Evolutionary conservation across 1,284 basidiomycete genomes (phyloP).

Genomic region (Coniferiporia sulphurascens): DNA sequence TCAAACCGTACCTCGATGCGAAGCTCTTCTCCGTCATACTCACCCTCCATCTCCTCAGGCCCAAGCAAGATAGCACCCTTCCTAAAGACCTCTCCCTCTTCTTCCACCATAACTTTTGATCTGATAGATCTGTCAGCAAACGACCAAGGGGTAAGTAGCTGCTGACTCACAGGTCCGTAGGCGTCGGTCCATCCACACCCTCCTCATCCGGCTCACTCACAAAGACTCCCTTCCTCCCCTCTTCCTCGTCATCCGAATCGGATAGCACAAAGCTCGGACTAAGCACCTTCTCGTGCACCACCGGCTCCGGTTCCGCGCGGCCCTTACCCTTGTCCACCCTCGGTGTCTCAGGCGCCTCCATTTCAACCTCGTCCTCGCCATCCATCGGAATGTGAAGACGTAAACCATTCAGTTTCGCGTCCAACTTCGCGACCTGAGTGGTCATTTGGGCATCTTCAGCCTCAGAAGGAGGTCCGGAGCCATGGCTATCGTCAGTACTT

Average conservation of each 20-base stretch:
- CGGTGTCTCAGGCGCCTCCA: slow-evolving; percentile 49
- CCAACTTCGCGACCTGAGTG: slow-evolving; percentile 10
- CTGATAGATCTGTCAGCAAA: slow-evolving; percentile 30
- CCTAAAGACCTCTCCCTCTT: slow-evolving; percentile 90
- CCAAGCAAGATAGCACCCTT: slow-evolving; percentile 78
- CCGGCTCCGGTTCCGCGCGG: slow-evolving; percentile 61
- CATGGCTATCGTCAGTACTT: slow-evolving; percentile 6
- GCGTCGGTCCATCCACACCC: slow-evolving; percentile 35
- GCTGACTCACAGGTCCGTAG: slow-evolving; percentile 50
- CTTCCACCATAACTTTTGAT: slow-evolving; percentile 75
- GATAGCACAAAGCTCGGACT: slow-evolving; percentile 58
- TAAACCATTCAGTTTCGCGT: slow-evolving; percentile 11
- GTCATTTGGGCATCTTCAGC: slow-evolving; percentile 1
- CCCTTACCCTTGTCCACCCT: slow-evolving; percentile 72
- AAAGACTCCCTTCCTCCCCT: slow-evolving; percentile 42
- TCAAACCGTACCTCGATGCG: slow-evolving; percentile 64
- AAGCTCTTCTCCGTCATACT: slow-evolving; percentile 79
- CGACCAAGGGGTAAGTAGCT: not conserved
- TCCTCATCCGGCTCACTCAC: slow-evolving; percentile 33
- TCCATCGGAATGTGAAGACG: slow-evolving; percentile 14
- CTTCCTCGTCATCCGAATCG: slow-evolving; percentile 52
- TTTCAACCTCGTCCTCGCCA: slow-evolving; percentile 29
- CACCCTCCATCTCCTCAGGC: slow-evolving; percentile 80
- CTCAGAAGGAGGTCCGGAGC: not conserved
- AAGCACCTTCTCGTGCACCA: slow-evolving; percentile 61